A percentile compares a stretch with the other conserved stretches of the same genome.
Evolutionary conservation across 345 rosid genomes (phyloP).

Genomic region (Noccaea bulbosa): DNA sequence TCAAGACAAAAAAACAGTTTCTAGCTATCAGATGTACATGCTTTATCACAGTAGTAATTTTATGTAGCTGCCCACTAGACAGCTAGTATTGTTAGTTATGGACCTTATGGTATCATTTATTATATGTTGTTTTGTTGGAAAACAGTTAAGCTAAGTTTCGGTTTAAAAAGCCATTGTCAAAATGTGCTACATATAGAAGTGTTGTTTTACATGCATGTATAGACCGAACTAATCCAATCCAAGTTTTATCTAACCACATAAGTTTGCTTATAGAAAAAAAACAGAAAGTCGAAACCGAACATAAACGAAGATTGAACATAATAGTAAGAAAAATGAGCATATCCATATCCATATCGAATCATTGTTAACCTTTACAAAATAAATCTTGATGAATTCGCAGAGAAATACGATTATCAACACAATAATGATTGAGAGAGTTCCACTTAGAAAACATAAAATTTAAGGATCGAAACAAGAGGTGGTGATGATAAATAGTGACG

Average conservation of each 20-base stretch:
- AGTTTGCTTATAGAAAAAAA: neutral
- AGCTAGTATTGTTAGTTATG: neutral
- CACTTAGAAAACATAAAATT: neutral
- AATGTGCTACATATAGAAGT: constrained; percentile 1
- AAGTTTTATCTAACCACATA: too few species aligned
- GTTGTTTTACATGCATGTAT: neutral
- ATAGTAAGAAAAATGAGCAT: neutral
- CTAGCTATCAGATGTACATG: neutral
- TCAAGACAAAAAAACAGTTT: neutral
- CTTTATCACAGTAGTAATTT: neutral
- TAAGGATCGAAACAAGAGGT: constrained; percentile 19
- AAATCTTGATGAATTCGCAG: neutral
- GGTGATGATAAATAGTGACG: constrained; percentile 31
- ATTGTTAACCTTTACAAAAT: neutral
- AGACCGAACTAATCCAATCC: neutral
- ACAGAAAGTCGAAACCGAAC: neutral
- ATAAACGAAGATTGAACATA: neutral
- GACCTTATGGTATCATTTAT: neutral
- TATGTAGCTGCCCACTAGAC: neutral
- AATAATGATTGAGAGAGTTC: neutral
- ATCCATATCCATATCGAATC: neutral
- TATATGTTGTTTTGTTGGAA: neutral
- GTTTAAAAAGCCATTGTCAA: neutral
- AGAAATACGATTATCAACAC: neutral
- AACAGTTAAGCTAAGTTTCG: neutral